Evolutionary conservation across 2,329 filamentous ascomycete species (phyloP).

Genomic region (Neonectria hederae): DNA sequence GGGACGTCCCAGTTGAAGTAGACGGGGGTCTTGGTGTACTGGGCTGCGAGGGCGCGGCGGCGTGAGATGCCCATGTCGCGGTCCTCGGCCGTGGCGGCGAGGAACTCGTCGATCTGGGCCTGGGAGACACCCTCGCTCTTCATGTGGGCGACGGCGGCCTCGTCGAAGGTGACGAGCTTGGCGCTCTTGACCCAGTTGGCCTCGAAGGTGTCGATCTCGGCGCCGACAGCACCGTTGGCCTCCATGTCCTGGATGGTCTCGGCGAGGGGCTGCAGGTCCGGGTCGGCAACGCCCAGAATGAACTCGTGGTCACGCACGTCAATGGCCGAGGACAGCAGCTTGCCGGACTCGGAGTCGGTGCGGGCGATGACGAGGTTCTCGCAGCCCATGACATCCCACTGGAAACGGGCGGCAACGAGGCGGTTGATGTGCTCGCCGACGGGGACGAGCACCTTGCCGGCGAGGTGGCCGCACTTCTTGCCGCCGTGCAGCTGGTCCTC

Average conservation of each 20-base stretch:
- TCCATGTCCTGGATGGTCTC: constrained; percentile 95
- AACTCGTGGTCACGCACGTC: constrained; percentile 97
- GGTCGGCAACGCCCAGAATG: constrained; percentile 85
- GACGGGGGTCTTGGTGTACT: constrained; percentile 73
- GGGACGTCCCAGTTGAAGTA: constrained; percentile 93
- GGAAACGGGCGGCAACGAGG: constrained; percentile 88
- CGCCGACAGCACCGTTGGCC: constrained; percentile 75
- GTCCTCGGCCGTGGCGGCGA: constrained; percentile 67
- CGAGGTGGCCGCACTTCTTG: constrained; percentile 97
- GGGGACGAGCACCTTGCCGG: constrained; percentile 94
- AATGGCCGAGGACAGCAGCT: constrained; percentile 87
- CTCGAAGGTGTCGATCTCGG: constrained; percentile 88
- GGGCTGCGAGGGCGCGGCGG: constrained; percentile 76
- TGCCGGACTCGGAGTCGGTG: constrained; percentile 94
- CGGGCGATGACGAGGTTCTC: constrained; percentile 96
- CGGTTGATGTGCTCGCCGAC: constrained; percentile 97
- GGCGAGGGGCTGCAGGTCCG: constrained; percentile 79
- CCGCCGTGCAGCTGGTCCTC: constrained; percentile 98
- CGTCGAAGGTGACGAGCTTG: constrained; percentile 89
- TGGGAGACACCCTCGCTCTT: constrained; percentile 70
- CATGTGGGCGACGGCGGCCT: constrained; percentile 83
- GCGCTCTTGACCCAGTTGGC: constrained; percentile 88
- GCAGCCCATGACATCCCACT: constrained; percentile 97
- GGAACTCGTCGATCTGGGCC: constrained; percentile 74
- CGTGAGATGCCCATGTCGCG: constrained; percentile 81